Evolutionary conservation across 2,329 filamentous ascomycete species (phyloP).

Genomic region (Penicillium sp.): DNA sequence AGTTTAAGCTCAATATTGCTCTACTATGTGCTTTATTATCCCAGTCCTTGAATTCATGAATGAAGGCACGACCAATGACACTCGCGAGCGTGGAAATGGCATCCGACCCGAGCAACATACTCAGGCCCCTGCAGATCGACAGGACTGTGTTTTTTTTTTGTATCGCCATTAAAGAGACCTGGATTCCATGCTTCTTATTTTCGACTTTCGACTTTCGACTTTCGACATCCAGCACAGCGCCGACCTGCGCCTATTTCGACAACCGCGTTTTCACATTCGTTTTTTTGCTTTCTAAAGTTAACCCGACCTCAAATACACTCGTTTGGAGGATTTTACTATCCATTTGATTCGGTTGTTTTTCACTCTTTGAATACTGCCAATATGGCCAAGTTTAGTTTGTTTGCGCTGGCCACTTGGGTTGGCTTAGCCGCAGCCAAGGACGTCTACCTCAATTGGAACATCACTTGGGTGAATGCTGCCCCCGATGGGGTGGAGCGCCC

Average conservation of each 20-base stretch:
- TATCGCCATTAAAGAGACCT: slow-evolving; percentile 15
- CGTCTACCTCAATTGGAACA: slow-evolving; percentile 52
- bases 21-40: slow-evolving; percentile 1
- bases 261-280: slow-evolving; percentile 7
- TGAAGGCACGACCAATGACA: slow-evolving; percentile 12
- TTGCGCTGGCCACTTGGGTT: slow-evolving; percentile 18
- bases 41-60: slow-evolving; percentile 5
- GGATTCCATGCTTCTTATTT: background rate
- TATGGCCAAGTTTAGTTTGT: slow-evolving; percentile 20
- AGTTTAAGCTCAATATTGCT: background rate
- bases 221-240: slow-evolving; percentile 8
- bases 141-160: background rate
- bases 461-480: slow-evolving; percentile 69
- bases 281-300: slow-evolving; percentile 8
- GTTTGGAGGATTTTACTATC: slow-evolving; percentile 18
- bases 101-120: slow-evolving; percentile 11
- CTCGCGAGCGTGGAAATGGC: background rate
- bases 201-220: background rate
- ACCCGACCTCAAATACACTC: slow-evolving; percentile 7
- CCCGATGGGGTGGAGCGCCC: slow-evolving; percentile 67
- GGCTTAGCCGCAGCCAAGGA: slow-evolving; percentile 23
- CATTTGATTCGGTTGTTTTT: slow-evolving; percentile 9
- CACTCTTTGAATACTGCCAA: slow-evolving; percentile 11
- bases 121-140: slow-evolving; percentile 20
- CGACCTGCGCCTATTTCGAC: slow-evolving; percentile 18